Evolutionary conservation across 345 rosid species (phyloP), one percentile per base, ranked within the genome.

Genomic region (Moricandia moricandioides): DNA sequence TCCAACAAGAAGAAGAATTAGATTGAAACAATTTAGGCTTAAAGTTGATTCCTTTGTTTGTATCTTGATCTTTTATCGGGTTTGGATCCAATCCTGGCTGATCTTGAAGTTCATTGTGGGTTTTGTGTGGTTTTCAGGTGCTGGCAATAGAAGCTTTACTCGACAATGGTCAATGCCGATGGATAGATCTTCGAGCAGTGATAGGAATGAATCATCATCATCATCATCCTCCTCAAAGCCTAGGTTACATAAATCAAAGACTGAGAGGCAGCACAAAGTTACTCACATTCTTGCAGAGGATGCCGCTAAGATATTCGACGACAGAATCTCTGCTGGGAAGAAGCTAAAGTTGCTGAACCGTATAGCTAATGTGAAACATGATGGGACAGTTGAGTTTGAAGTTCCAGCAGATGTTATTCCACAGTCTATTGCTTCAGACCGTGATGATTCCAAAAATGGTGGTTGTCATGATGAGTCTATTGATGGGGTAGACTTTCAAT

Each of bases 351-450:
- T 95, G 82, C 80, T 95, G 80, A 90, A 86, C 67, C 87, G 99
- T 83, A 85, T 95, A 81, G 97, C 97, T 70, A 95, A 93, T 13
- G 93, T 95, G 68, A 91, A 92, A 84, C 87, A 88, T 85, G 86
- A 94, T 79, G 99, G 99, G 65, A 95, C 99, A 5, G 97, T 95
- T 47, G 99, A 86, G 68, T 86, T 95, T 81, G 88, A 89, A 70
- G 86, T 95, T 73, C 92, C 98, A 39, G 90, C 79, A 34, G 91
- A 92, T 83, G 86, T 86, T 72, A 88, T 85, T 72, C 82, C 86
- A 4, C 87, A 78, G 58, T 69, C 70, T 78, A 75, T 82, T 82
- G 4, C 31, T 29, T 29, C 5, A 29, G 31, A 29, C 31, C 31
- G 31, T 29, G 81, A 79, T 33, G 51, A 45, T 1, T 45, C 47